Evolutionary conservation across 192 early-diverging fungal species (phyloP).

Genomic region (Coemansia sp.): DNA sequence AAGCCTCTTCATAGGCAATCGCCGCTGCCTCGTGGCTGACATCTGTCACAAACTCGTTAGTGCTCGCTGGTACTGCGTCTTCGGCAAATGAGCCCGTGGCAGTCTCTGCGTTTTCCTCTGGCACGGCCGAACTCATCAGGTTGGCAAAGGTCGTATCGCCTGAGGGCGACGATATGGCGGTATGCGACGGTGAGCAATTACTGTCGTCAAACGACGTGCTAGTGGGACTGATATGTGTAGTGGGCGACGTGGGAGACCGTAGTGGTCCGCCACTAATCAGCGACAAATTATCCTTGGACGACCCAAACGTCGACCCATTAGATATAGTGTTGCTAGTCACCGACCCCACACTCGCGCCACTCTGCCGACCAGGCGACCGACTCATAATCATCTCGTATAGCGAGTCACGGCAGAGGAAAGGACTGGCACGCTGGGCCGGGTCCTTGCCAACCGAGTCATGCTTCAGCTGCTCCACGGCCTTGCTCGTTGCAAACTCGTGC

Average conservation of each 20-base stretch:
- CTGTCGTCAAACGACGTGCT: constrained; percentile 53
- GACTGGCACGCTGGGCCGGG: constrained; percentile 21
- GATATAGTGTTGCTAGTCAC: constrained; percentile 40
- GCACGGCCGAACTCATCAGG: constrained; percentile 15
- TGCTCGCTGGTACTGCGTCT: not conserved
- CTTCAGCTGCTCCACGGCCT: constrained; percentile 15
- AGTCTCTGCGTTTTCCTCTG: constrained; percentile 12
- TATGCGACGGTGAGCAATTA: constrained; percentile 34
- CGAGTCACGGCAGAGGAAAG: constrained; percentile 52
- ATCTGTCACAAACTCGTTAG: not conserved
- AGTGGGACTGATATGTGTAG: constrained; percentile 38
- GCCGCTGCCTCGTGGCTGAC: not conserved
- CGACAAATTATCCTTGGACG: constrained; percentile 33
- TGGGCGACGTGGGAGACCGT: constrained; percentile 35
- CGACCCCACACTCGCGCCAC: constrained; percentile 32
- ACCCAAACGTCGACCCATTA: constrained; percentile 41
- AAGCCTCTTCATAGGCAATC: not conserved
- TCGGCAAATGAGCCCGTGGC: constrained; percentile 13
- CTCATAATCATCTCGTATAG: constrained; percentile 58
- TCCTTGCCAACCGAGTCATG: constrained; percentile 21
- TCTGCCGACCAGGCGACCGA: constrained; percentile 37
- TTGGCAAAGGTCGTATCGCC: constrained; percentile 29
- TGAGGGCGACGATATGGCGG: constrained; percentile 33
- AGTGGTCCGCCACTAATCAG: constrained; percentile 11
- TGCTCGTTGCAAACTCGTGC: constrained; percentile 12